phyloP scores from a whole-genome alignment of 305 asterid genomes.

The Fraxinus sp. region DNA sequence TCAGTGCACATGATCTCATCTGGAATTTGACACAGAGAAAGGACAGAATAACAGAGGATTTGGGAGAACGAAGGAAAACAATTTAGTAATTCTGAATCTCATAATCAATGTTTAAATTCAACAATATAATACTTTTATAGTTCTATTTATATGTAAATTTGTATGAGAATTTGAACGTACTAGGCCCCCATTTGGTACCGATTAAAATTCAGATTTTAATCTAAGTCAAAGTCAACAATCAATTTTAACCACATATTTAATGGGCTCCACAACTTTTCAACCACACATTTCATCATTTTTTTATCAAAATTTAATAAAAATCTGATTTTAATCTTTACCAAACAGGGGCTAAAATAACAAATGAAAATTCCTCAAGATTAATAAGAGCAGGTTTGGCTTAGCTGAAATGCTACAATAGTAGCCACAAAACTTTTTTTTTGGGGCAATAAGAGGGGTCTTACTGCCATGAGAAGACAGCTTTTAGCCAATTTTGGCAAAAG shows the following conservation, averaged over 20 bases:
- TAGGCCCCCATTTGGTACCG: neutral
- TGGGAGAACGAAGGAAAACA: neutral
- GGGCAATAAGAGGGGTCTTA: neutral
- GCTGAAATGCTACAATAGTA: neutral
- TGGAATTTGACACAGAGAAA: neutral
- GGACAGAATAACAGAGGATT: neutral
- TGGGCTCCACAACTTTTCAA: neutral
- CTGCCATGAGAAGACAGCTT: neutral
- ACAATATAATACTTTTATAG: neutral
- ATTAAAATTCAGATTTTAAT: too few relatives aligned
- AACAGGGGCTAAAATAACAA: neutral
- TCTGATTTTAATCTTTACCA: neutral
- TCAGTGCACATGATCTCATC: neutral
- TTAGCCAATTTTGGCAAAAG: neutral
- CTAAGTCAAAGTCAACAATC: too few relatives aligned
- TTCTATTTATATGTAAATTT: neutral
- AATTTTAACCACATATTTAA: neutral
- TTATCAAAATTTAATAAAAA: neutral
- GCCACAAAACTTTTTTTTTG: neutral
- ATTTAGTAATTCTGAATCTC: neutral
- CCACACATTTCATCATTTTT: neutral
- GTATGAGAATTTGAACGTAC: neutral
- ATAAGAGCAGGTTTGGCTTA: neutral
- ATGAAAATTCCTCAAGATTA: neutral
- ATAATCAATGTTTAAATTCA: neutral